These are phyloP conservation scores for Schizochytrium sp. DNA, from an alignment of 108 stramenopile genomes.

Conservation along the genomic window DNA sequence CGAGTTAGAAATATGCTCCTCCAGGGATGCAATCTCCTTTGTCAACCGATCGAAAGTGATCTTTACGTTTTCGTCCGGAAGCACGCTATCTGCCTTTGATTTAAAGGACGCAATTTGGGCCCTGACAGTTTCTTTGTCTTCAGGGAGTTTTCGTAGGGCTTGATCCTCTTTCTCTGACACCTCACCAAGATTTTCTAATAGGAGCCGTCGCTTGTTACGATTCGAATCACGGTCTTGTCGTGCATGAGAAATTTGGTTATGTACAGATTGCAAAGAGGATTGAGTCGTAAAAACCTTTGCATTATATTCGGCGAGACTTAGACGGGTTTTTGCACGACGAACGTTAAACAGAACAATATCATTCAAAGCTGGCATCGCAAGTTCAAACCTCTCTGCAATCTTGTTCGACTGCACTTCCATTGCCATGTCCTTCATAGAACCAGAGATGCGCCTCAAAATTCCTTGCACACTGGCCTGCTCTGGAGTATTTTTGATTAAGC, in stretches of 20 bases:
- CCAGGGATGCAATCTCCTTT: slow-evolving; percentile 74
- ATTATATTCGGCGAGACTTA: background rate
- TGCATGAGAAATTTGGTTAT: background rate
- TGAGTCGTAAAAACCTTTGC: background rate
- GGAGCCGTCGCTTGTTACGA: no score
- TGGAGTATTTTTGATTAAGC: no score
- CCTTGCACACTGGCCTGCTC: no score
- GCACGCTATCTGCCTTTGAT: no score
- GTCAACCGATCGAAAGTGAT: slow-evolving; percentile 56
- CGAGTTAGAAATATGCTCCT: slow-evolving; percentile 73
- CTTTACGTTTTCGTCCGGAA: no score
- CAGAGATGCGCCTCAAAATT: no score
- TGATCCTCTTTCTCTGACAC: background rate
- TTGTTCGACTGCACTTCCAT: background rate
- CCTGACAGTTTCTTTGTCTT: slow-evolving; percentile 68
- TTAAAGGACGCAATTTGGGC: slow-evolving; percentile 53
- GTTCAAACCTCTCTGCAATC: background rate
- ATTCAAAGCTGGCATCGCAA: background rate
- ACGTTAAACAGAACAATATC: background rate
- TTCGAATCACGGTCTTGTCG: no score
- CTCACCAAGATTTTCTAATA: no score
- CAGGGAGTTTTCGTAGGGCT: slow-evolving; percentile 24
- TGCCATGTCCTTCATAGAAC: no score
- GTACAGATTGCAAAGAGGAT: background rate
- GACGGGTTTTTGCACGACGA: background rate